Base-by-base conservation (phyloP, 169 alveolate genomes). In the Eimeria praecox region DNA sequence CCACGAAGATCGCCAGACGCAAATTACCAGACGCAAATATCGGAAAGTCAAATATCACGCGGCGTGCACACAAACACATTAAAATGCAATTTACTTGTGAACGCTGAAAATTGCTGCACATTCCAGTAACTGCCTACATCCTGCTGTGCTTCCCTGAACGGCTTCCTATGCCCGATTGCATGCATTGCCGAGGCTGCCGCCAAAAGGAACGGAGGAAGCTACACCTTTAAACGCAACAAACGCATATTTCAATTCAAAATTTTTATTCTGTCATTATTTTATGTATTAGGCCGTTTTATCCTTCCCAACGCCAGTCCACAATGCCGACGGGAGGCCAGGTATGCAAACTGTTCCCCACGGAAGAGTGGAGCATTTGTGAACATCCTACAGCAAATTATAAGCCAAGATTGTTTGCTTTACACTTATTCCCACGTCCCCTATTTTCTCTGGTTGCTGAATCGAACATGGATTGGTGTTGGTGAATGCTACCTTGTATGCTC, bases 291-390 rank as follows among this genome's bases (percentile, higher is more conserved):
- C 27, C 22, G 38, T 77, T 22, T 42, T 77, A 12, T 27, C 20
- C 82, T 75, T 18, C 80, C 64, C 42, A 77, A 9, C 40, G 22
- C 24, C 54, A 10, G 30, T 44, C 52, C 73, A 89, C 62, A 44
- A 89, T 89, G 94, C 94, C 94, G 18, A 89, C 94, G 35, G 94
- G 94, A 64, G 69, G 54, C 86, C 94, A 89, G 86, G 94, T 89
- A 89, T 0, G 94, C 16, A 30, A 8, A 4, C 40, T 5, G 46
- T 52, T 52, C 92, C 87, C 87, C 87, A 77, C 87, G 3, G 59
- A 40, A 24, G 9, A 69, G 30, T 10, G 46, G 49, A 33, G 18
- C 30, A 35, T 66, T 18, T 33, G 80, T 35, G 80, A 14, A n/a
- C 49, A 33, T 12, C 80, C 4, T 35, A 10, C 1, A 35, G 8